Percentiles rank a stretch among this genome's conserved stretches.
phyloP scores from a whole-genome alignment of 2,329 filamentous ascomycete species.

The Nigrospora sphaerica region DNA sequence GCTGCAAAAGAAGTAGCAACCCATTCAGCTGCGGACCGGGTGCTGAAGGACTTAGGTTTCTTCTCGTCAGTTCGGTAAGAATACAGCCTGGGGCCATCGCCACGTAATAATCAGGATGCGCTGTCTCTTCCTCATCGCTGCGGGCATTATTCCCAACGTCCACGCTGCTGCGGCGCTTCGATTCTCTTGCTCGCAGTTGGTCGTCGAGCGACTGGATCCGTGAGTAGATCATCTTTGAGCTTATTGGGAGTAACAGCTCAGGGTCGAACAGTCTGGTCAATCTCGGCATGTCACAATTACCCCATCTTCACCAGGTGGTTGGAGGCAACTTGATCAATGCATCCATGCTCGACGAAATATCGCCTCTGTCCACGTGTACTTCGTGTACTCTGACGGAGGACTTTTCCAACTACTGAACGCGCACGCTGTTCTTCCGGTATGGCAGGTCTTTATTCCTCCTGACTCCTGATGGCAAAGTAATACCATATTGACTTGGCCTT shows the following conservation, averaged over 20 bases:
- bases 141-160: conserved; percentile 12
- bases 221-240: conserved; percentile 5
- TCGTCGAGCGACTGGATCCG: conserved; percentile 21
- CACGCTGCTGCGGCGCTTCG: conserved; percentile 18
- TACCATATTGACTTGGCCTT: background rate
- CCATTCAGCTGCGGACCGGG: no score
- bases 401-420: conserved; percentile 22
- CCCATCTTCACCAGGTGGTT: conserved; percentile 20
- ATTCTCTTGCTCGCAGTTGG: conserved; percentile 21
- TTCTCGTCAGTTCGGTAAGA: background rate
- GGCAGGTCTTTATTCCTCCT: background rate
- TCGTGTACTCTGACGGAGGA: conserved; percentile 19
- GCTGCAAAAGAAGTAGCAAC: background rate
- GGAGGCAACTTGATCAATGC: conserved; percentile 21
- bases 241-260: background rate
- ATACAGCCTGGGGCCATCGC: background rate
- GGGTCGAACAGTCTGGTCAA: conserved; percentile 14
- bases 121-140: conserved; percentile 11
- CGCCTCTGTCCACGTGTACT: conserved; percentile 17
- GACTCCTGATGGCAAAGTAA: conserved; percentile 4
- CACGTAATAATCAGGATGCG: conserved; percentile 9
- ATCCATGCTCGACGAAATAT: conserved; percentile 16
- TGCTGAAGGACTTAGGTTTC: background rate
- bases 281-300: conserved; percentile 16
- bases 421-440: conserved; percentile 16